Percentiles rank a stretch among this genome's conserved stretches.
Evolutionary conservation across 2,329 filamentous ascomycete genomes (phyloP).

Genomic region (Fusarium phyllophilum): DNA sequence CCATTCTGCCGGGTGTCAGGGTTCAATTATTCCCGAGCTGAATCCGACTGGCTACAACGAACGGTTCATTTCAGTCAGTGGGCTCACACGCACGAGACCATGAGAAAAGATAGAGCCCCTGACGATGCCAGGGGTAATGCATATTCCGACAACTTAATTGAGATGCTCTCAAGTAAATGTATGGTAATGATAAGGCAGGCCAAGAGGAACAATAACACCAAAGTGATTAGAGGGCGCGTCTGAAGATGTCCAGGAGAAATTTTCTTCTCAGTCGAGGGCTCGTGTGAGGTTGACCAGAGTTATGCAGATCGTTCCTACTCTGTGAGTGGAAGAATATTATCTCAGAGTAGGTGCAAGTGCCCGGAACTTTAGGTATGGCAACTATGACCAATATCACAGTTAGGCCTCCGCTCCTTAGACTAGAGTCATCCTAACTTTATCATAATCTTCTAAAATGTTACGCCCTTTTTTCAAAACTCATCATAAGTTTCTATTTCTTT

Average conservation of each 20-base stretch:
- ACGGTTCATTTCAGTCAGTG: constrained; percentile 31
- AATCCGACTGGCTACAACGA: constrained; percentile 20
- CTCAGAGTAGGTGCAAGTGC: not conserved
- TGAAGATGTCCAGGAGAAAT: not conserved
- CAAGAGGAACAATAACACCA: constrained; percentile 11
- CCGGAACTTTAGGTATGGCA: not conserved
- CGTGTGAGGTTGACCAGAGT: not conserved
- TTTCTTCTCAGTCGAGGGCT: not conserved
- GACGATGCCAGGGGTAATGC: constrained; percentile 23
- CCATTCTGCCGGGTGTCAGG: constrained; percentile 30
- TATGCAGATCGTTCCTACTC: not conserved
- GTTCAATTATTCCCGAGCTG: constrained; percentile 37
- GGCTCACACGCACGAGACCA: constrained; percentile 20
- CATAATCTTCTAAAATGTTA: not conserved
- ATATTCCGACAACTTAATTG: constrained; percentile 21
- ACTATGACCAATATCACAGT: not conserved
- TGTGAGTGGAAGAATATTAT: not conserved
- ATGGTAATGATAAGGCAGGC: constrained; percentile 26
- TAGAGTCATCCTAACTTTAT: not conserved
- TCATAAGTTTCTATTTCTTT: not conserved
- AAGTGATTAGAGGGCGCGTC: not conserved
- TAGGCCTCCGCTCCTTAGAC: not conserved
- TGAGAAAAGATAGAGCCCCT: constrained; percentile 19
- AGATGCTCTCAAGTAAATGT: constrained; percentile 29
- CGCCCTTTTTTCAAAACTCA: not conserved